Evolutionary conservation across 169 alveolate genomes (phyloP).

Genomic region (Babesia ovis): DNA sequence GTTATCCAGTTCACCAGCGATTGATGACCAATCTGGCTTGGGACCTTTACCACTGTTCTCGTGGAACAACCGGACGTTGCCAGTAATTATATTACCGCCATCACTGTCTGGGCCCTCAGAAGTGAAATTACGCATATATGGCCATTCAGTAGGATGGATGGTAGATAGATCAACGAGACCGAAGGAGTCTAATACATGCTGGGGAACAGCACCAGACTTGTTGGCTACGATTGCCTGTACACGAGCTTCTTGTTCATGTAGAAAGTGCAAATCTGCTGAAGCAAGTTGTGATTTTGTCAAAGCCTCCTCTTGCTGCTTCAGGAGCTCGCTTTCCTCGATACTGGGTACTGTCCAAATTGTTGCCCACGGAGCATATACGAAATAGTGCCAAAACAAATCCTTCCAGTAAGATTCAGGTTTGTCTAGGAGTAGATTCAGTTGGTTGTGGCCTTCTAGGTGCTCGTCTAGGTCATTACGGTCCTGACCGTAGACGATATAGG

Average conservation of each 20-base stretch:
- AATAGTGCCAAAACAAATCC: conserved; percentile 43
- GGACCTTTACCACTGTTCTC: conserved; percentile 6
- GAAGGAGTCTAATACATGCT: conserved; percentile 39
- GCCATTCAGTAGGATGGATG: conserved; percentile 53
- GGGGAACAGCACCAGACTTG: conserved; percentile 58
- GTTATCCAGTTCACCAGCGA: conserved; percentile 31
- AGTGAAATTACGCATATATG: conserved; percentile 49
- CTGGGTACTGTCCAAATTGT: conserved; percentile 70
- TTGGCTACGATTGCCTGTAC: conserved; percentile 45
- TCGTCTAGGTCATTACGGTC: conserved; percentile 47
- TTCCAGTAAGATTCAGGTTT: conserved; percentile 75
- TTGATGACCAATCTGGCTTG: not conserved
- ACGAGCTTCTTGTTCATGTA: conserved; percentile 46
- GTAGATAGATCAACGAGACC: conserved; percentile 40
- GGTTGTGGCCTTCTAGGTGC: conserved; percentile 45
- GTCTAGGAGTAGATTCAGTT: conserved; percentile 16
- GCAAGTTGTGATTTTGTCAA: conserved; percentile 54
- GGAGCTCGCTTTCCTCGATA: conserved; percentile 41
- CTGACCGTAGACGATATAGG: conserved; percentile 61
- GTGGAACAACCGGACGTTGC: conserved; percentile 12
- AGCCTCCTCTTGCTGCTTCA: conserved; percentile 59
- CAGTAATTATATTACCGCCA: conserved; percentile 1
- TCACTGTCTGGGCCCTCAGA: not conserved
- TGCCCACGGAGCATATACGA: conserved; percentile 52
- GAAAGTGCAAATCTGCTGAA: conserved; percentile 50